Evolutionary conservation across 257 asterid genomes (phyloP), one percentile per base, ranked within the genome.

Genomic region (Anisodus tanguticus): DNA sequence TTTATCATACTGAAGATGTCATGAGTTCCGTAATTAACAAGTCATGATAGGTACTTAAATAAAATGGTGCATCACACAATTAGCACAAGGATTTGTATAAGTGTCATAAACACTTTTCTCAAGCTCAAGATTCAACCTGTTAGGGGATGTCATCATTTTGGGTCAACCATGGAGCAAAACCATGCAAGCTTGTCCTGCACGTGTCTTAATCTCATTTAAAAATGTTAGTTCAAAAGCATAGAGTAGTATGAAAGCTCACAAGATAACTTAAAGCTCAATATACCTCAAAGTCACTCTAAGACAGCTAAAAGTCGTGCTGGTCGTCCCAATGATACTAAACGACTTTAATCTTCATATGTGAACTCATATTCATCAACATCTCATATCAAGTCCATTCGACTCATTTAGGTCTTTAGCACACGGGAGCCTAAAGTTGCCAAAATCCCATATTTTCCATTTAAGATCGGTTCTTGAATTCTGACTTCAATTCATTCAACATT

Each of bases 81-180:
- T 62, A 63, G 7, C 69, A 26, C 69, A 10, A 63, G 69, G 39
- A 22, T 63, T 19, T 63, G 9, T 63, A 9, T 22, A 63, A 22
- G 69, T 3, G 12, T 22, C 26, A 4, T 59, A 4, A 10, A 22
- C 15, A 63, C 35, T 63, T 63, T 22, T 63, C 16, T 63, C 41
- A 63, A 22, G 69, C 69, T 22, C 22, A 63, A 22, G 8, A 22
- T 22, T 62, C 9, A 19, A 37, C 22, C 5, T 63, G 2, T 63
- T 63, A 22, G 69, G 69, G 69, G 69, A 63, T 63, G 16, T 63
- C 35, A 60, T n/a, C 69, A 22, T 22, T 63, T 63, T 63, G 69
- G 39, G 16, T 62, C 39, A 63, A 22, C 17, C 41, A 63, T 26
- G 16, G 70, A 26, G 26, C 9, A 31, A 26, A 63, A 31, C 70